Conservation (phyloP, 345 rosid genomes). For the Rhizophora apiculata region DNA sequence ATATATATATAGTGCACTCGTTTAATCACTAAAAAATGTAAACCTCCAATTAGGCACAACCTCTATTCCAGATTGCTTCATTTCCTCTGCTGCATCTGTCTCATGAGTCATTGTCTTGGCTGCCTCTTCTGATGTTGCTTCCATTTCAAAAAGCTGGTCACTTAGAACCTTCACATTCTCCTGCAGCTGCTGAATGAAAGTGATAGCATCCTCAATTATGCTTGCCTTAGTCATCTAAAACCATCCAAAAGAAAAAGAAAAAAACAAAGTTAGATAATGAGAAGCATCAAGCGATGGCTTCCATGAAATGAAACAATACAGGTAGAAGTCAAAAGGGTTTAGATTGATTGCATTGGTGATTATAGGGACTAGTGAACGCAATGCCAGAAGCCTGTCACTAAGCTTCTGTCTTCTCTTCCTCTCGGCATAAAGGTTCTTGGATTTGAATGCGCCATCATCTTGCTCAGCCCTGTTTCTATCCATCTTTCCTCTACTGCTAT, state of each 20-base stretch:
- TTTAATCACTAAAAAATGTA: too few relatives aligned
- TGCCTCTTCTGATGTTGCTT: constrained; percentile 32
- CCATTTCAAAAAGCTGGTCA: constrained; percentile 58
- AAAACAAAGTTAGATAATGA: not conserved
- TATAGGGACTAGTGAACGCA: constrained; percentile 77
- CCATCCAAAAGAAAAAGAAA: not conserved
- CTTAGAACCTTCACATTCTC: constrained; percentile 40
- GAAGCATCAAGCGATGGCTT: not conserved
- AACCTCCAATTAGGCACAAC: constrained; percentile 23
- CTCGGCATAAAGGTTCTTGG: constrained; percentile 78
- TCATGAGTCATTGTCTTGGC: constrained; percentile 18
- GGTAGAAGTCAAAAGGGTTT: not conserved
- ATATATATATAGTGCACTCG: not conserved
- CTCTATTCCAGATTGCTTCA: constrained; percentile 46
- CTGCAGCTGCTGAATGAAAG: constrained; percentile 63
- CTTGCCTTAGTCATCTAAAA: constrained; percentile 77
- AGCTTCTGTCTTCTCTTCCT: constrained; percentile 77
- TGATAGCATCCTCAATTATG: constrained; percentile 79
- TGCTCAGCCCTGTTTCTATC: constrained; percentile 22
- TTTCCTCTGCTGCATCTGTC: constrained; percentile 38
- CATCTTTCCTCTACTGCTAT: constrained; percentile 23
- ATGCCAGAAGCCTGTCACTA: constrained; percentile 55
- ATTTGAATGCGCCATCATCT: constrained; percentile 42
- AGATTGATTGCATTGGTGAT: constrained; percentile 62
- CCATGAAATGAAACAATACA: too few relatives aligned